Evolutionary conservation across 345 rosid genomes (phyloP), one percentile per base, ranked within the genome.

Genomic region (Populus simonii): DNA sequence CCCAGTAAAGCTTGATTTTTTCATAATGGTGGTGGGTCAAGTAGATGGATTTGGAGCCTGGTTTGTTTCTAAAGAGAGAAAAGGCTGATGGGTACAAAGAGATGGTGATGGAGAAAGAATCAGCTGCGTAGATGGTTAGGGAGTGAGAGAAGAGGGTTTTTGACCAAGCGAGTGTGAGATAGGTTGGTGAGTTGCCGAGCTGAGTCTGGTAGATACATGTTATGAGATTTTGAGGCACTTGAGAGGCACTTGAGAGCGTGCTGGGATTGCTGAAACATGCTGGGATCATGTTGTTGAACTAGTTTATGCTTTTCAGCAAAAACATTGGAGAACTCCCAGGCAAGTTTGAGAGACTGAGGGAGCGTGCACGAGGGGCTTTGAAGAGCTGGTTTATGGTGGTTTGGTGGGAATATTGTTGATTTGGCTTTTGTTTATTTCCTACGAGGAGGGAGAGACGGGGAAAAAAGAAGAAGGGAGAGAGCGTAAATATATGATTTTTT

Each of bases 1-100:
- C 90, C 90, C 92, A 87, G 38, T 89, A 79, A 9, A 89, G 87
- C 86, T 85, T 86, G 85, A 89, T 77, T 78, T 77, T 83, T 18
- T 77, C 85, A 80, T 80, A 72, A 71, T 82, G 85, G 16, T 82
- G 87, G 82, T 73, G 82, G 75, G 84, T 70, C 45, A 87, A 66
- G 73, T 68, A 81, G 79, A 86, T 73, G 76, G 92, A 84, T 74
- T 89, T 89, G 70, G 92, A 89, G n/a, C 89, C 92, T 9, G 83
- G 80, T 1, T 81, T 78, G 85, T 35, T 83, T 38, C 86, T 72
- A 68, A 89, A 89, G 83, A 87, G 83, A 5, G 89, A 85, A 71
- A 89, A 87, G 69, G 87, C 72, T 22, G 88, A 81, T 11, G 87
- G 85, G 66, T 71, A 66, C 38, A 89, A 84, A 2, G 89, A 79